Conservation (phyloP, 441 rosid species). For the Manihot esculenta region DNA sequence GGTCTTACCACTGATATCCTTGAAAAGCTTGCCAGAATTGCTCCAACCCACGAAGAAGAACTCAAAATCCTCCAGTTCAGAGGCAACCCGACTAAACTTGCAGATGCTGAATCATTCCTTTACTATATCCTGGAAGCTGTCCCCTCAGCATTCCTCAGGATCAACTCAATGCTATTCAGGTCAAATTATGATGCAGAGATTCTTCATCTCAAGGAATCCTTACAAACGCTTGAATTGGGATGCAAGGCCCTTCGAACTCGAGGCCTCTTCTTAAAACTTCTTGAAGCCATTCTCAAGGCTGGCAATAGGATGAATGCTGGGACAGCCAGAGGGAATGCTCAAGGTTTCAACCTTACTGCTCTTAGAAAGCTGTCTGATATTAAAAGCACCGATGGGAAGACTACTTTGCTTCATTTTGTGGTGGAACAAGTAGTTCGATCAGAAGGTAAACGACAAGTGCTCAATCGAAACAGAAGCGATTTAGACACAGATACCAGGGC, state of each 20-base stretch:
- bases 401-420: constrained; percentile 64
- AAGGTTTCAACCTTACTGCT: constrained; percentile 57
- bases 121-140: constrained; percentile 48
- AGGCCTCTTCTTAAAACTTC: constrained; percentile 59
- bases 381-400: constrained; percentile 63
- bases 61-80: constrained; percentile 44
- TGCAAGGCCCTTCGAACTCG: constrained; percentile 52
- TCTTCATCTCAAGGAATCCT: constrained; percentile 42
- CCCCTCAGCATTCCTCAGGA: constrained; percentile 54
- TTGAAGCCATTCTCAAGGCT: constrained; percentile 71
- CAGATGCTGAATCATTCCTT: constrained; percentile 64
- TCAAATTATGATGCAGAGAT: constrained; percentile 50
- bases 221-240: constrained; percentile 44
- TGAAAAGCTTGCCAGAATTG: constrained; percentile 44
- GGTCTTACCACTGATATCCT: constrained; percentile 40
- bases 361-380: constrained; percentile 57
- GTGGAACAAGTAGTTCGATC: constrained; percentile 58
- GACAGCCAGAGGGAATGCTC: constrained; percentile 63
- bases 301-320: constrained; percentile 71
- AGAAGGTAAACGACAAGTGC: constrained; percentile 40
- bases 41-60: constrained; percentile 51
- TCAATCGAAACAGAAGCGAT: constrained; percentile 23
- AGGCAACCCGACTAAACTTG: constrained; percentile 44
- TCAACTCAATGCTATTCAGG: constrained; percentile 60
- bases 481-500: neutral